Base-by-base conservation (phyloP, 2,329 filamentous ascomycete species). In the Ascochyta fabae region DNA sequence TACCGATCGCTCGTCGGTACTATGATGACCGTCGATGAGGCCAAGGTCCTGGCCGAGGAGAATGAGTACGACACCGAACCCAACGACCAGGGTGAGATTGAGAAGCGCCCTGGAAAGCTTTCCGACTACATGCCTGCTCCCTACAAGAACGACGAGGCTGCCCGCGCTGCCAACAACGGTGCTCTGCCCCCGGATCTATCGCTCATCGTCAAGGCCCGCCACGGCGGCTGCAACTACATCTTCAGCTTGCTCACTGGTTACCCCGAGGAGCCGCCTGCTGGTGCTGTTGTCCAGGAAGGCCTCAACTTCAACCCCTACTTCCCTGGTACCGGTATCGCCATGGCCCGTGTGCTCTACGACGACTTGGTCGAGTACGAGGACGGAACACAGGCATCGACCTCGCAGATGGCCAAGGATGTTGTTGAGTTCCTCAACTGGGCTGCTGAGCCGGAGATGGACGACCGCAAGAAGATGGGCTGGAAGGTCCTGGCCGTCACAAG, bases 301-400 rank as follows among this genome's bases (percentile, higher is more conserved):
- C 88, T 99, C 80, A 97, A 98, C 88, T 99, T 99, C 88, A 99
- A 99, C 87, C 95, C 95, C 59, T 99, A 97, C 86, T 99, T 99
- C 88, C 95, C 95, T 55, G 95, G 95, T 76, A 98, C 95, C 69
- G 94, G 94, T 77, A 99, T 99, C 78, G 95, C 91, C 73, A 99
- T 99, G 95, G 94, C 89, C 71, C 94, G 95, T 87, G 95, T 98
- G 59, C 87, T 99, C 59, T 99, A 96, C 81, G 95, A 99, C 69
- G 95, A 92, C 63, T 83, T 99, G 55, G 95, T 99, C 62, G 95
- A 99, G 79, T 99, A 98, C 82, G 95, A 99, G 78, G 95, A 99
- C 68, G 92, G 86, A 62, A 99, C 95, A 38, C 91, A 92, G 48
- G 95, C 95, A 45, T 91, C 94, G 60, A 92, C 92, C 66, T 97